A percentile compares a stretch with the other conserved stretches of the same genome.
These are phyloP conservation scores for Aaosphaeria pasadenensis DNA, from an alignment of 2,329 filamentous ascomycete genomes.

Conservation along the genomic window DNA sequence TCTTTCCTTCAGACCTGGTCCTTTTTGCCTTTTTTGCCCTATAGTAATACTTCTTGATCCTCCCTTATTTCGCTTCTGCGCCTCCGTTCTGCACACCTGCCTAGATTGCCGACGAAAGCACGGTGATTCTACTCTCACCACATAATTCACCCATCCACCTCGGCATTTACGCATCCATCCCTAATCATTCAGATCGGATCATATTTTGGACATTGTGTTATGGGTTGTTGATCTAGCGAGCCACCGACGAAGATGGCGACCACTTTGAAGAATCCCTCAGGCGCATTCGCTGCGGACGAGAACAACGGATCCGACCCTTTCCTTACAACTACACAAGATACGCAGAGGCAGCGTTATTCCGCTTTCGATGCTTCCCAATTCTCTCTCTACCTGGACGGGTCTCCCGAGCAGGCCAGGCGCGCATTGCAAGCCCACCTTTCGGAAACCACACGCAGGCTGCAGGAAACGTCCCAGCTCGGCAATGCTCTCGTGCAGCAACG, in stretches of 20 bases:
- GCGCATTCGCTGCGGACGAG: conserved; percentile 40
- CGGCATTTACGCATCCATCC: conserved; percentile 2
- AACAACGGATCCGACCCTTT: conserved; percentile 45
- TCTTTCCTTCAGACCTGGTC: not conserved
- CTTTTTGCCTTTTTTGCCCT: not conserved
- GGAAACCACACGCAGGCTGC: conserved; percentile 87
- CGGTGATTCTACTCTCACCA: conserved; percentile 1
- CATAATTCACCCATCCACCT: conserved; percentile 3
- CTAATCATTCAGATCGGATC: conserved; percentile 1
- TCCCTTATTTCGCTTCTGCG: too few relatives aligned
- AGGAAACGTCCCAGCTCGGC: conserved; percentile 86
- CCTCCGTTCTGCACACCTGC: too few relatives aligned
- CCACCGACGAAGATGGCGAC: conserved; percentile 38
- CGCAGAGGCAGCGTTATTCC: conserved; percentile 67
- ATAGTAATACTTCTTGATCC: too few relatives aligned
- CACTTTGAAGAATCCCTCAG: conserved; percentile 39
- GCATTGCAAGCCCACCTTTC: conserved; percentile 87
- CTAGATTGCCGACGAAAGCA: too few relatives aligned
- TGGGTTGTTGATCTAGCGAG: conserved; percentile 22
- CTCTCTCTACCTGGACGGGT: conserved; percentile 70
- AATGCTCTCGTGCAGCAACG: conserved; percentile 85
- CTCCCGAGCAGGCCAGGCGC: conserved; percentile 81
- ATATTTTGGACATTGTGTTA: conserved; percentile 13
- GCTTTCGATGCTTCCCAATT: conserved; percentile 80
- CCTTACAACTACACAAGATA: conserved; percentile 31